Evolutionary conservation across 2,329 filamentous ascomycete genomes (phyloP), one percentile per base, ranked within the genome.

Genomic region (Keithomyces neogunnii): DNA sequence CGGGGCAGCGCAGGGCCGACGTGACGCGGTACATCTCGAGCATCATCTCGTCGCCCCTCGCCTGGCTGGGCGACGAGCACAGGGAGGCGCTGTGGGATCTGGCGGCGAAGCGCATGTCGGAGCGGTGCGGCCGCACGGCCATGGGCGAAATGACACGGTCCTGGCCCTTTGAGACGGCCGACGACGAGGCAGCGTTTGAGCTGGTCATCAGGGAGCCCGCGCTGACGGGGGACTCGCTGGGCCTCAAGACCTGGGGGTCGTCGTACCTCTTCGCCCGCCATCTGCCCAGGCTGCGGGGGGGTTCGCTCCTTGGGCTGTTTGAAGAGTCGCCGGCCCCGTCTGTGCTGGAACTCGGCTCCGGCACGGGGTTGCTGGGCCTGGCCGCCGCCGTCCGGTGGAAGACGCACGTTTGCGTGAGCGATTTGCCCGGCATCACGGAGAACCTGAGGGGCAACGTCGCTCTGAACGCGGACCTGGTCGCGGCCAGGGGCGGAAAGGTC

Each of bases 231-330:
- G 92, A 96, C 66, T 87, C 88, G 53, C 75, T 97, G 19, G 93
- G 93, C 1, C 77, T 95, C 66, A 97, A 99, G 68, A 99, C 93
- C 0, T 97, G 93, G 93, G 89, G 88, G 1, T 92, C 90, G 0
- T 92, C 90, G 0, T 95, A 90, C 62, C 78, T 95, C 2, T 81
- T 97, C 4, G 86, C 92, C 0, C 85, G 81, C 58, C 82, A 87
- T 29, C 77, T 97, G 30, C 72, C 73, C 26, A 62, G 62, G 10
- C 70, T 83, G 39, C 68, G 63, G 6, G 67, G 65, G 43, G 72
- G 66, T 11, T 68, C 71, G 0, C 61, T 82, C 28, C 71, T 71
- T 33, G 69, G 73, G 43, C 58, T 80, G 6, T 68, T 82, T 13
- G 63, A 67, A 39, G 61, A 65, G 51, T 63, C 63, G 10, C 55